Evolutionary conservation across 495 filamentous ascomycete species (phyloP).

Genomic region (Barbatosphaeria neglecta): DNA sequence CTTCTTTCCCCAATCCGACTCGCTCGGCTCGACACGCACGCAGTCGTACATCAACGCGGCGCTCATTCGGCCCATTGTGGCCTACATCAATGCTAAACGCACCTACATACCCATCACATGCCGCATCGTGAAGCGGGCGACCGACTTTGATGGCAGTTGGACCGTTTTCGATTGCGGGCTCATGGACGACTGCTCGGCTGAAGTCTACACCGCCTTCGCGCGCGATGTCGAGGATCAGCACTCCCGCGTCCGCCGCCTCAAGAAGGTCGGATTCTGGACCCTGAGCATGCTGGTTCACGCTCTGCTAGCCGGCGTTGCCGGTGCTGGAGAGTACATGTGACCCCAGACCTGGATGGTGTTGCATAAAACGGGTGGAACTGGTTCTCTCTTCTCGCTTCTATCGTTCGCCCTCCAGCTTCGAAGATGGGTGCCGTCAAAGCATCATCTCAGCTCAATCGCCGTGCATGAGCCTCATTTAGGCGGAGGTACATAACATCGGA

Average conservation of each 20-base stretch:
- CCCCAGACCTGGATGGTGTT: no score
- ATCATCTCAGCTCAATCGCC: no score
- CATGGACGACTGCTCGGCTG: constrained; percentile 90
- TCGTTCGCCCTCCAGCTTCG: no score
- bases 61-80: constrained; percentile 91
- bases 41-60: constrained; percentile 93
- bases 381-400: no score
- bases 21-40: constrained; percentile 37
- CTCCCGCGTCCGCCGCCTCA: constrained; percentile 72
- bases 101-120: constrained; percentile 93
- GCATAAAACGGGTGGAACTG: no score
- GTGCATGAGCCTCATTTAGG: no score
- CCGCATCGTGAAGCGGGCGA: constrained; percentile 74
- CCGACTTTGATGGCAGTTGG: constrained; percentile 94
- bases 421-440: no score
- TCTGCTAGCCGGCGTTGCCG: constrained; percentile 90
- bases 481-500: no score
- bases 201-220: constrained; percentile 89
- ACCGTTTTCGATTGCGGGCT: constrained; percentile 87
- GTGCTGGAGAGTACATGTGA: constrained; percentile 64
- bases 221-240: constrained; percentile 77
- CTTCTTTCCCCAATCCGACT: constrained; percentile 51
- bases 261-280: constrained; percentile 95
- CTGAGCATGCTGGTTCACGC: constrained; percentile 83
- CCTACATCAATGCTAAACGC: constrained; percentile 88